Evolutionary conservation across 108 stramenopile species (phyloP).

Genomic region (Cyclotella baltica): DNA sequence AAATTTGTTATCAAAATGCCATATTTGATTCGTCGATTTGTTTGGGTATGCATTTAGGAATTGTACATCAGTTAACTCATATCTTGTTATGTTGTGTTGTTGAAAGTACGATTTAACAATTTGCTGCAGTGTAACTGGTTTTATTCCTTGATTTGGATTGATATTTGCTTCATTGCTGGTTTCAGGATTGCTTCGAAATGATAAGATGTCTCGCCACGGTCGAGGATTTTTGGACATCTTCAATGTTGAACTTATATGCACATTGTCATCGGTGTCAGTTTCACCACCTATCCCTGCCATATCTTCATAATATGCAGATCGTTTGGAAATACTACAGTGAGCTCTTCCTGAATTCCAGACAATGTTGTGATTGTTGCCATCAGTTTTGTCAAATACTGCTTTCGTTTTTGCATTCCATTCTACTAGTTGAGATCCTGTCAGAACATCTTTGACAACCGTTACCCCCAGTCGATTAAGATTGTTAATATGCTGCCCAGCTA

Average conservation of each 20-base stretch:
- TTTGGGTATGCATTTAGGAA: slow-evolving; percentile 39
- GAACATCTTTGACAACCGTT: slow-evolving; percentile 27
- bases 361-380: slow-evolving; percentile 17
- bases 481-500: slow-evolving; percentile 16
- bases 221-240: background rate
- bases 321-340: slow-evolving; percentile 36
- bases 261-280: background rate
- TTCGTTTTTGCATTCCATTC: slow-evolving; percentile 32
- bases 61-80: slow-evolving; percentile 43
- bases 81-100: slow-evolving; percentile 32
- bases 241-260: too few species aligned
- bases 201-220: background rate
- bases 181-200: background rate
- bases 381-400: slow-evolving; percentile 19
- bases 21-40: slow-evolving; percentile 45
- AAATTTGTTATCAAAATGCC: slow-evolving; percentile 43
- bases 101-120: slow-evolving; percentile 39
- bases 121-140: slow-evolving; percentile 14
- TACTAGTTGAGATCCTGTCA: slow-evolving; percentile 13
- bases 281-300: slow-evolving; percentile 27
- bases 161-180: background rate
- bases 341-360: slow-evolving; percentile 45
- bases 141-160: background rate
- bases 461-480: slow-evolving; percentile 27
- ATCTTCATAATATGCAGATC: slow-evolving; percentile 22